Evolutionary conservation across 441 rosid genomes (phyloP).

Genomic region (Breynia disticha): DNA sequence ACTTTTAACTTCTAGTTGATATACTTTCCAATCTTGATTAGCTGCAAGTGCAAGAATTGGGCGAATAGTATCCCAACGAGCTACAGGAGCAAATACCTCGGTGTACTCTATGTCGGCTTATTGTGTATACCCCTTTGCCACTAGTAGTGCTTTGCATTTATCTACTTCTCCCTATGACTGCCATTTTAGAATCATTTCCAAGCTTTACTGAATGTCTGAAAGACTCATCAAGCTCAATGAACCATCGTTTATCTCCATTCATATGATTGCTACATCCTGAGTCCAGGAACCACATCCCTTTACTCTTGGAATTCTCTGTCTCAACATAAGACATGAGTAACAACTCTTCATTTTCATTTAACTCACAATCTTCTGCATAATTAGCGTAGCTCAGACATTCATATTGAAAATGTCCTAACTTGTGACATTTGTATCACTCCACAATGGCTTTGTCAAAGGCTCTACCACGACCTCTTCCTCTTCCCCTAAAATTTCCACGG

Average conservation of each 20-base stretch:
- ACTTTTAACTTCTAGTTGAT: constrained; percentile 2
- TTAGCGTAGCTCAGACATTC: constrained; percentile 1
- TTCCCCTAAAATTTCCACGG: not conserved
- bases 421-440: constrained; percentile 1
- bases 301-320: not conserved
- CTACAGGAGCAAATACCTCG: constrained; percentile 2
- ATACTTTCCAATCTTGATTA: not conserved
- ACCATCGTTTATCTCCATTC: not conserved
- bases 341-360: too few relatives aligned
- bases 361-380: not conserved
- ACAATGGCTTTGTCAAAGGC: not conserved
- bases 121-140: not conserved
- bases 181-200: not conserved
- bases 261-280: not conserved
- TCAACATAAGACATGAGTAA: constrained; percentile 1
- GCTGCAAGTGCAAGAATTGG: constrained; percentile 1
- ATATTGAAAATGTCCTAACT: constrained; percentile 2
- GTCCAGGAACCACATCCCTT: constrained; percentile 6
- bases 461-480: not conserved
- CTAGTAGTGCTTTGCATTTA: not conserved
- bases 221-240: not conserved
- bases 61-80: not conserved
- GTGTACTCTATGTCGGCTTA: constrained; percentile 2
- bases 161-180: not conserved
- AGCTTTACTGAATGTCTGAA: not conserved